Base-by-base conservation (phyloP, 176 grass and related monocot species). In the Guadua angustifolia region DNA sequence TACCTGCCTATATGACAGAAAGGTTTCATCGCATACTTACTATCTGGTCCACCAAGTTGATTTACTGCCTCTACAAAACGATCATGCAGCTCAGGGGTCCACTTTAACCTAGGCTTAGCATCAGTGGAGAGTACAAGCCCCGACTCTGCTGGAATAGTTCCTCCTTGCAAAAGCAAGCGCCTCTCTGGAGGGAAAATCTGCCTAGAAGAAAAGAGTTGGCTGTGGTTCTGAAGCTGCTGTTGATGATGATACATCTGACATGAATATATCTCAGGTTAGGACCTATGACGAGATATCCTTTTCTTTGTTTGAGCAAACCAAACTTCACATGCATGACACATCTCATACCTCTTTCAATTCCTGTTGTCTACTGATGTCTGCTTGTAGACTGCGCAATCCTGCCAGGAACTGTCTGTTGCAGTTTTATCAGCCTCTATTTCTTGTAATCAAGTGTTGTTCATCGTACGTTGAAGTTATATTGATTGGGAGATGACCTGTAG, bases 51-150 rank as follows among this genome's bases (percentile, higher is more conserved):
- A 3, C 96, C 96, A 72, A 99, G 93, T 81, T 99, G 91, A 74
- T 91, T 90, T 75, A 99, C 96, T 3, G 91, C 91, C 13, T 94
- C 93, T 74, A 88, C 89, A 45, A 99, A 99, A 35, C 91, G 89
- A 35, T 90, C 93, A 40, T 99, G 96, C 83, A 99, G 88, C 72
- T 99, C 96, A 66, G 93, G 80, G 43, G 91, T 99, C 96, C 96
- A 99, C 90, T 99, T 99, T 90, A 99, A 92, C 78, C 96, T 94
- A 69, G 93, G 96, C 69, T 99, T 99, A 73, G 96, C 96, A 94
- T 99, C 93, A 74, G 93, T 95, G 57, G 96, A 99, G 82, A 99
- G 96, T 70, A 95, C 88, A 66, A 99, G 87, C 61, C 96, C 96
- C 24, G 91, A 66, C 63, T 99, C 96, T 79, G 87, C 82, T 88